Base-by-base conservation (phyloP, 2,329 filamentous ascomycete species). In the Mariannaea sp. region DNA sequence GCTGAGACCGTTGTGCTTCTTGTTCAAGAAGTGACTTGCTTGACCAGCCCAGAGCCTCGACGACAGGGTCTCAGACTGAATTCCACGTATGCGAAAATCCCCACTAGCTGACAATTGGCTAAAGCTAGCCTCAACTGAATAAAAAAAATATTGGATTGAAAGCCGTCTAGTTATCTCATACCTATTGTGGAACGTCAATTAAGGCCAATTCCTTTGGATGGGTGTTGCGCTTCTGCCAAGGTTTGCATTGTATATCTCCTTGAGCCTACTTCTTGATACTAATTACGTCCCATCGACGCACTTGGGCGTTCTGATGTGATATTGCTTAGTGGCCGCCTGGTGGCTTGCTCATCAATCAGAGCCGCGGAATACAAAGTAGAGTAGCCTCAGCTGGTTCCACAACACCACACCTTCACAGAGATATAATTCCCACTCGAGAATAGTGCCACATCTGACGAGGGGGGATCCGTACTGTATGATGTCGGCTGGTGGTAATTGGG, bases 351-450 rank as follows among this genome's bases (percentile, higher is more conserved):
- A 13, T 48, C 38, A 47, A 38, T 43, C 20, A 48, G 16, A 53
- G 38, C 17, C 19, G 24, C 5, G 29, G 10, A 12, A 6, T 32
- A 32, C 9, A 29, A 19, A 41, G 26, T 24, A 9, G 24, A 10
- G 20, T 14, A 8, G 33, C 20, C 16, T 41, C 20, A 39, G 35
- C 36, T 36, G 26, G 29, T 29, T 3, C 17, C 33, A 38, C 40
- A 17, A 26, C 41, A 26, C 33, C 45, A 43, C 39, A 49, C 35
- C 40, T 17, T 40, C 16, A 20, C n/a, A 27, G 33, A 38, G 38
- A 49, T 44, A n/a, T 6, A 41, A 46, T 52, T 35, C 42, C 38
- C 24, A 42, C 42, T 16, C 43, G 26, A 32, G n/a, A 14, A 29
- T 12, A 29, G 12, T 12, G 12, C 26, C 7, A 29, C 26, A 29